Base-by-base conservation (phyloP, 108 stramenopile species). In the Parmales sp. region DNA sequence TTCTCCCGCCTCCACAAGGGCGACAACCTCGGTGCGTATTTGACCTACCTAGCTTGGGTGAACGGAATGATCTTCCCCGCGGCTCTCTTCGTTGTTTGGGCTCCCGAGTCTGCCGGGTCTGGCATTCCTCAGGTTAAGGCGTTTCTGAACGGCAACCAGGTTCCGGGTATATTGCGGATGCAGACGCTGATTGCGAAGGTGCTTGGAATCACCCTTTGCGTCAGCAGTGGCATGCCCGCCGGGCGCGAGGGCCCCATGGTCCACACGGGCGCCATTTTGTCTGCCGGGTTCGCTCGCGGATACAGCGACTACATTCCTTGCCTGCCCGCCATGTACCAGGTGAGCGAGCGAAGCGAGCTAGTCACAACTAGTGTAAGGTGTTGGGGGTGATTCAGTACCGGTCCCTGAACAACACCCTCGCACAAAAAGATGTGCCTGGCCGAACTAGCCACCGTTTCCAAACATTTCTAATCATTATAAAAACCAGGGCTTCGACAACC, bases 181-280 rank as follows among this genome's bases (percentile, higher is more conserved):
- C 54, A 70, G 64, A 89, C 88, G 16, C 43, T 85, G 20, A 22
- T 87, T 28, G 83, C 84, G 72, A 89, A 90, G 72, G 84, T 79
- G 8, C 37, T 90, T 13, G 86, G 89, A 20, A 80, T 90, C n/a
- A 76, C 39, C 37, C 29, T 54, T 19, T 44, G 48, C 16, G 22
- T 85, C 6, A 74, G 75, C 16, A 74, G 76, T 0, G 84, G 86
- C 22, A 67, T 91, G 38, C 83, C 82, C 23, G 82, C 86, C 0
- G 90, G 90, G 20, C 78, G 81, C 39, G 90, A 91, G 75, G 90
- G 90, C 26, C 88, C 90, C 11, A 87, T 88, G 86, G 78, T 88
- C 23, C 87, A 89, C 73, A 72, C 54, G 31, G 54, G 54, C 3
- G 13, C 54, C 54, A 60, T 60, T 34, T 34, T 60, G 31, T 11